Conservation (phyloP, 1,284 basidiomycete genomes). For the Cystobasidiaceae sp. region DNA sequence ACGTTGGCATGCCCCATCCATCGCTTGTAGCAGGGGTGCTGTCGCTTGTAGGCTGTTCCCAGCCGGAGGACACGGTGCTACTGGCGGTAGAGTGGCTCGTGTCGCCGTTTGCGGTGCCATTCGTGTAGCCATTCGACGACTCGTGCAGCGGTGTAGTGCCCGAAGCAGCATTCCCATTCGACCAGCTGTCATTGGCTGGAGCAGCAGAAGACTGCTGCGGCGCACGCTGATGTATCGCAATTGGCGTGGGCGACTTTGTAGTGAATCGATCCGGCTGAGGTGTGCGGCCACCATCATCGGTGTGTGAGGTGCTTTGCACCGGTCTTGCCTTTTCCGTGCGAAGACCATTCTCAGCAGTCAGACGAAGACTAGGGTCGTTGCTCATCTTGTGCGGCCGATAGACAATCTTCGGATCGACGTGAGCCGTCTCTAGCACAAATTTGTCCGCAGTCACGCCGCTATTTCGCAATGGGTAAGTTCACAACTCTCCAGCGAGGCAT, state of each 20-base stretch:
- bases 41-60: not conserved
- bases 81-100: not conserved
- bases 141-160: too few relatives aligned
- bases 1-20: not conserved
- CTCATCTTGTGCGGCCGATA: slow-evolving; percentile 10
- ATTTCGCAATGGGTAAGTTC: not conserved
- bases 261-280: not conserved
- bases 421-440: not conserved
- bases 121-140: not conserved
- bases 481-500: not conserved
- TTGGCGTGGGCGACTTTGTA: slow-evolving; percentile 3
- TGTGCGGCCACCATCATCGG: not conserved
- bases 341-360: slow-evolving; percentile 2
- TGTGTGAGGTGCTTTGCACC: not conserved
- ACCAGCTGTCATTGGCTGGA: not conserved
- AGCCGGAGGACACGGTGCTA: not conserved
- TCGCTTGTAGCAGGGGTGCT: not conserved
- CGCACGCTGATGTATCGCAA: not conserved
- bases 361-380: not conserved
- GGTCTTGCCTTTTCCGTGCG: not conserved
- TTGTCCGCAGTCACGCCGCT: slow-evolving; percentile 25
- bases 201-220: not conserved
- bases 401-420: not conserved
- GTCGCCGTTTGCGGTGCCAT: not conserved
- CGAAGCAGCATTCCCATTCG: too few relatives aligned